Evolutionary conservation across 495 filamentous ascomycete genomes (phyloP).

Genomic region (Hypoxylon fuscum): DNA sequence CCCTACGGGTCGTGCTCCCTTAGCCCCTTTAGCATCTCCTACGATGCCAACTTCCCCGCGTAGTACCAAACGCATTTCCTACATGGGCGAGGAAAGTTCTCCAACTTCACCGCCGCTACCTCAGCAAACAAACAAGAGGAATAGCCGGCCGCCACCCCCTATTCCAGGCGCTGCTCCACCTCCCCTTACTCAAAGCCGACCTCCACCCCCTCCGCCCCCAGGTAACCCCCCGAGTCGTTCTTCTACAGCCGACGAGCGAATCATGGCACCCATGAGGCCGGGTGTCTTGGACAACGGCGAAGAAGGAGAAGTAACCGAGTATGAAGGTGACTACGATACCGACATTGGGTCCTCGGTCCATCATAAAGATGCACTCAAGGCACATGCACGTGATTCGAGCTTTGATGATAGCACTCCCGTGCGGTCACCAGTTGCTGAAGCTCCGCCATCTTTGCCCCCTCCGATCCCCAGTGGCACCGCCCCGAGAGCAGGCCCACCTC

Average conservation of each 20-base stretch:
- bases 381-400: constrained; percentile 81
- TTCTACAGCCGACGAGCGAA: constrained; percentile 66
- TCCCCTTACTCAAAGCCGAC: constrained; percentile 66
- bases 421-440: constrained; percentile 57
- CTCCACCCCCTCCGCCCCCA: constrained; percentile 84
- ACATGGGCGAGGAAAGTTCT: constrained; percentile 57
- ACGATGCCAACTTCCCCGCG: constrained; percentile 64
- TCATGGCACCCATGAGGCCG: constrained; percentile 45
- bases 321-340: constrained; percentile 98
- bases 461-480: constrained; percentile 53
- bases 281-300: constrained; percentile 69
- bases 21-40: constrained; percentile 60
- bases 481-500: constrained; percentile 62
- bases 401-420: constrained; percentile 62
- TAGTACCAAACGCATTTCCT: constrained; percentile 61
- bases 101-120: constrained; percentile 53
- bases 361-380: constrained; percentile 89
- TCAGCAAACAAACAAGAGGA: constrained; percentile 58
- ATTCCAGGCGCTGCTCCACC: constrained; percentile 60
- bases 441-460: constrained; percentile 53
- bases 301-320: constrained; percentile 86
- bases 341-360: constrained; percentile 91
- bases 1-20: constrained; percentile 50
- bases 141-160: constrained; percentile 60
- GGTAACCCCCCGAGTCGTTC: constrained; percentile 63